A percentile compares a stretch with the other conserved stretches of the same genome.
phyloP scores from a whole-genome alignment of 2,329 filamentous ascomycete genomes.

The Sarocladium kiliense region DNA sequence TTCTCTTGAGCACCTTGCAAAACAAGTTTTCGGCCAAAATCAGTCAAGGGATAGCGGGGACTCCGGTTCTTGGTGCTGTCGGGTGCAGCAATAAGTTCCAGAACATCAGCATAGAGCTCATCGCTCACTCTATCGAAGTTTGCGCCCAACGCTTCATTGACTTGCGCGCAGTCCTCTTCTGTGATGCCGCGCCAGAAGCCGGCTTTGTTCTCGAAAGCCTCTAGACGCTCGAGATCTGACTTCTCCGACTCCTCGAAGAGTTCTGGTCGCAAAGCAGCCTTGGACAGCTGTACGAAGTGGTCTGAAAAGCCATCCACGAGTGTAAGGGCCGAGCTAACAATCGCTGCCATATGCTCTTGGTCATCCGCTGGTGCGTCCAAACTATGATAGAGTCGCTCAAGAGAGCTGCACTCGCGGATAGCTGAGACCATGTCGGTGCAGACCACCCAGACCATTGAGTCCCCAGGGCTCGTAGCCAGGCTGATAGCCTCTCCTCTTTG shows the following conservation, averaged over 20 bases:
- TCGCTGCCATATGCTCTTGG: constrained; percentile 49
- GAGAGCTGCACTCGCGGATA: constrained; percentile 70
- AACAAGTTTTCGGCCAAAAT: constrained; percentile 70
- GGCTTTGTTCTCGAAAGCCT: constrained; percentile 71
- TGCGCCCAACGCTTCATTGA: constrained; percentile 65
- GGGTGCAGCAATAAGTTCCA: constrained; percentile 38
- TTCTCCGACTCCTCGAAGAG: constrained; percentile 68
- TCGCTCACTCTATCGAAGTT: constrained; percentile 55
- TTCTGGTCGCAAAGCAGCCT: constrained; percentile 63
- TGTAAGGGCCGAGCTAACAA: constrained; percentile 64
- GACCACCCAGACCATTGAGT: constrained; percentile 75
- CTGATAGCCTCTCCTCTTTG: constrained; percentile 78
- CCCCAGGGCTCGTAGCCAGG: constrained; percentile 65
- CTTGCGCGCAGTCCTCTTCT: constrained; percentile 70
- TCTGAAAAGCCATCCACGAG: constrained; percentile 69
- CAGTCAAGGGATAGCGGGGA: constrained; percentile 54
- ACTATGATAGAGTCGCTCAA: constrained; percentile 75
- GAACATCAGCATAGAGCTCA: constrained; percentile 47
- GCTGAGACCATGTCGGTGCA: constrained; percentile 77
- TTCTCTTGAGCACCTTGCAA: constrained; percentile 76
- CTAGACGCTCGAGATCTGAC: constrained; percentile 68
- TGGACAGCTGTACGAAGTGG: constrained; percentile 62
- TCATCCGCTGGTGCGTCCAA: constrained; percentile 45
- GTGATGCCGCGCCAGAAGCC: constrained; percentile 74
- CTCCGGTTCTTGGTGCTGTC: constrained; percentile 41